Conservation (phyloP, 1,284 basidiomycete genomes). For the Leccinum pseudoinsigne region DNA sequence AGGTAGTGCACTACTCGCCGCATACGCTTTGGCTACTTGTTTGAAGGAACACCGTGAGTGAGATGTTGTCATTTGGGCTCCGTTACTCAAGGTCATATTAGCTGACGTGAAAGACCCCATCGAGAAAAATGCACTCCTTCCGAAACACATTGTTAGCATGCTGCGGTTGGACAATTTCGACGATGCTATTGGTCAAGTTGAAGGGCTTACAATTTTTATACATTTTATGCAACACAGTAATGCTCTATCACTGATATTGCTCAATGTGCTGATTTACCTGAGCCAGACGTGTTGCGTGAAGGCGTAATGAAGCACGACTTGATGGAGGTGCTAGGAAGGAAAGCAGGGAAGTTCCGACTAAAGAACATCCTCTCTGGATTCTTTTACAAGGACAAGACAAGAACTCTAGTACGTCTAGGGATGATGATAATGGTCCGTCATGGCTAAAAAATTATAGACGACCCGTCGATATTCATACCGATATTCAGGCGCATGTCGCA, state of each 20-base stretch:
- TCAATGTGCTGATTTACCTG: conserved; percentile 4
- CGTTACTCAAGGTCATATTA: background rate
- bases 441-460: conserved; percentile 7
- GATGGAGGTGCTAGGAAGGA: conserved; percentile 17
- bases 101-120: conserved; percentile 18
- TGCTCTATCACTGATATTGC: too few species aligned
- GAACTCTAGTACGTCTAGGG: background rate
- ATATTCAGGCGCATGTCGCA: conserved; percentile 14
- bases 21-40: conserved; percentile 18
- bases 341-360: conserved; percentile 11
- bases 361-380: conserved; percentile 19
- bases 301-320: conserved; percentile 15
- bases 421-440: background rate
- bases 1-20: conserved; percentile 12
- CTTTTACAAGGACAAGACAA: conserved; percentile 16
- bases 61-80: background rate
- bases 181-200: conserved; percentile 13
- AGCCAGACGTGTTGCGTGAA: conserved; percentile 17
- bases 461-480: background rate
- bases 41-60: conserved; percentile 18
- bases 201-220: conserved; percentile 15
- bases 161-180: conserved; percentile 17
- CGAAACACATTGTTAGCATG: conserved; percentile 16
- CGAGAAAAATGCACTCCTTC: background rate
- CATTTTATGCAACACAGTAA: conserved; percentile 19